Conservation (phyloP, 805 yeast genomes). For the Cyberlindnera mycetangii region DNA sequence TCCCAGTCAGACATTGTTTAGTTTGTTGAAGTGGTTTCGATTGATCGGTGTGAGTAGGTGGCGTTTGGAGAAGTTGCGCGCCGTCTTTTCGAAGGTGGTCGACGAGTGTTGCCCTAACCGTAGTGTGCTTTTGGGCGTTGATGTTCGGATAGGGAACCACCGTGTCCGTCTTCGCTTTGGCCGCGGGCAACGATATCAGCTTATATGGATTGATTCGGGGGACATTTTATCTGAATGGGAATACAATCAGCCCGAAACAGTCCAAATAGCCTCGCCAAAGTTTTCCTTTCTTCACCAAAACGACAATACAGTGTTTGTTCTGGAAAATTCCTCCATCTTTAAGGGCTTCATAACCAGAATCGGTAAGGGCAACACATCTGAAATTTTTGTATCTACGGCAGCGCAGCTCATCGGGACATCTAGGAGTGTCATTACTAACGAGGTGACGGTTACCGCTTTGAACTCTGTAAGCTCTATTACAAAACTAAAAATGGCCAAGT, state of each 20-base stretch:
- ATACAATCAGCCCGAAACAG: no score
- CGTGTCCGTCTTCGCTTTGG: not conserved
- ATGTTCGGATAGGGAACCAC: not conserved
- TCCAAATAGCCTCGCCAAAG: not conserved
- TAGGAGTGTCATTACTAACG: not conserved
- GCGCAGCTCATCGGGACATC: conserved; percentile 2
- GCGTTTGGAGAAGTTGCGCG: not conserved
- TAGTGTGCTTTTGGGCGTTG: not conserved
- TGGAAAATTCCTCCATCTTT: not conserved
- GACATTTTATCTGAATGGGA: no score
- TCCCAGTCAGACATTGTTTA: conserved; percentile 79
- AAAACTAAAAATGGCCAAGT: conserved; percentile 13
- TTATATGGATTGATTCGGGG: not conserved
- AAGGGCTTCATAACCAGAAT: not conserved
- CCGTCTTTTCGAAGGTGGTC: not conserved
- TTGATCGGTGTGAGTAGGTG: not conserved
- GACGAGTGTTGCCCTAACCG: conserved; percentile 1
- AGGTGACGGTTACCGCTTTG: not conserved
- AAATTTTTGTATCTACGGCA: conserved; percentile 5
- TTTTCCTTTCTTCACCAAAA: not conserved
- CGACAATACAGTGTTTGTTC: not conserved
- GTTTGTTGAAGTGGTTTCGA: not conserved
- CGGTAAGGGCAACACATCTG: conserved; percentile 4
- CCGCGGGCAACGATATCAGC: not conserved
- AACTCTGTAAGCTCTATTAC: not conserved